Evolutionary conservation across 2,329 filamentous ascomycete genomes (phyloP).

Genomic region (Aphanocladium album): DNA sequence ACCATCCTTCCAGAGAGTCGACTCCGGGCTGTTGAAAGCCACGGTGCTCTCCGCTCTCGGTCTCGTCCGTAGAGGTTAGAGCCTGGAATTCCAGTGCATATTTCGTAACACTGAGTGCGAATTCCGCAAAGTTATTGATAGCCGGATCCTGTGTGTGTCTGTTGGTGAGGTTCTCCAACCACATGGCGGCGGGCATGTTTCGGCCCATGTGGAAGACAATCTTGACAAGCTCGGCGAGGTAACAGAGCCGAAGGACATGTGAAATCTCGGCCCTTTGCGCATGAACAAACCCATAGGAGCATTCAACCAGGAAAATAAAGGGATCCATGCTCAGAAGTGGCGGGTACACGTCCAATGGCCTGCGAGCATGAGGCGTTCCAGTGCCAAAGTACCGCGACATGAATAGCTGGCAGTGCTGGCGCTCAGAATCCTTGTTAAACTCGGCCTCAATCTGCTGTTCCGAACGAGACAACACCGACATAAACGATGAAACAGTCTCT

Average conservation of each 20-base stretch:
- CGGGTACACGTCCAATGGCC: slow-evolving; percentile 41
- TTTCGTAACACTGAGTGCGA: slow-evolving; percentile 45
- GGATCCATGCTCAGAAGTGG: slow-evolving; percentile 65
- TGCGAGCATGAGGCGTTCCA: slow-evolving; percentile 34
- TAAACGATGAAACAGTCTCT: slow-evolving; percentile 82
- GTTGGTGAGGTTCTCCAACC: slow-evolving; percentile 41
- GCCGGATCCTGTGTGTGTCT: slow-evolving; percentile 39
- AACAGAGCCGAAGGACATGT: slow-evolving; percentile 79
- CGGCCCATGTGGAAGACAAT: slow-evolving; percentile 58
- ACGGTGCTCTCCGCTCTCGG: slow-evolving; percentile 33
- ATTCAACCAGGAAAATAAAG: slow-evolving; percentile 78
- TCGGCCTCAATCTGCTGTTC: slow-evolving; percentile 60
- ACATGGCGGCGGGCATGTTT: slow-evolving; percentile 47
- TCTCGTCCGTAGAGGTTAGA: slow-evolving; percentile 23
- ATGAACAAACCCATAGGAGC: slow-evolving; percentile 63
- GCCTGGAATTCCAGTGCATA: slow-evolving; percentile 38
- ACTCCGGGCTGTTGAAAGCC: slow-evolving; percentile 54
- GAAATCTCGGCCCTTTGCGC: slow-evolving; percentile 67
- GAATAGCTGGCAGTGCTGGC: slow-evolving; percentile 74
- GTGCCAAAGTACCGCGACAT: slow-evolving; percentile 49
- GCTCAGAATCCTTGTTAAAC: slow-evolving; percentile 61
- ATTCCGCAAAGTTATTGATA: slow-evolving; percentile 51
- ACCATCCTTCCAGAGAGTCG: slow-evolving; percentile 49
- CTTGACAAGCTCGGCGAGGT: slow-evolving; percentile 86
- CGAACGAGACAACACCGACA: slow-evolving; percentile 67